phyloP scores from a whole-genome alignment of 2,329 filamentous ascomycete species.

The Sclerotinia nivalis region DNA sequence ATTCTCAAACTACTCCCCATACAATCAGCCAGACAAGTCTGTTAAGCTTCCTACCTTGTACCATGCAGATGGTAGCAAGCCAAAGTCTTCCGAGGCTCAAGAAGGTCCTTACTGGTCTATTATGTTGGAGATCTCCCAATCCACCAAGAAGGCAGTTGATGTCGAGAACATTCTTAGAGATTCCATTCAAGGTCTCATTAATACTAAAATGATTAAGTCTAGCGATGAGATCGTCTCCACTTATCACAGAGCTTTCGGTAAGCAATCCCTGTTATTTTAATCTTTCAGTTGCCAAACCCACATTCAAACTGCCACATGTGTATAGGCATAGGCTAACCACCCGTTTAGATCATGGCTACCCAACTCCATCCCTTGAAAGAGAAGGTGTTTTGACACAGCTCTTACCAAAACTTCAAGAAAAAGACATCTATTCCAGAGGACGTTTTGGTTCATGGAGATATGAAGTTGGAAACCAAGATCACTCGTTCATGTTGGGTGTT shows the following conservation, averaged over 20 bases:
- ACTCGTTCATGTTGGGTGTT: slow-evolving; percentile 76
- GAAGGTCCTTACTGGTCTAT: slow-evolving; percentile 99
- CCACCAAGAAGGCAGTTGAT: slow-evolving; percentile 91
- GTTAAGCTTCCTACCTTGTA: slow-evolving; percentile 85
- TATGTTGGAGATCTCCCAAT: slow-evolving; percentile 98
- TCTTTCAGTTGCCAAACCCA: neutral
- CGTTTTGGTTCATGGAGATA: slow-evolving; percentile 98
- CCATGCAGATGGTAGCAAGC: slow-evolving; percentile 81
- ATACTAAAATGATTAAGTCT: slow-evolving; percentile 93
- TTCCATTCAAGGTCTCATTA: slow-evolving; percentile 93
- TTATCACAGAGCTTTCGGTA: slow-evolving; percentile 86
- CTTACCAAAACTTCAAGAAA: slow-evolving; percentile 85
- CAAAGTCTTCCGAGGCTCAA: slow-evolving; percentile 69
- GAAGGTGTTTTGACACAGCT: slow-evolving; percentile 92
- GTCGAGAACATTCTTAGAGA: slow-evolving; percentile 81
- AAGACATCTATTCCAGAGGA: slow-evolving; percentile 92
- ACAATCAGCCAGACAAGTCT: slow-evolving; percentile 87
- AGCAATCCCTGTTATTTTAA: neutral
- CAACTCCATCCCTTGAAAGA: slow-evolving; percentile 90
- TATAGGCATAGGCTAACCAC: neutral
- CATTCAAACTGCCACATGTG: neutral
- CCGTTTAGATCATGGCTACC: slow-evolving; percentile 81
- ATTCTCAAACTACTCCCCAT: slow-evolving; percentile 99
- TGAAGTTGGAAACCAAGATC: slow-evolving; percentile 75
- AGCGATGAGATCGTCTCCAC: slow-evolving; percentile 95